Conservation (phyloP, 2,329 filamentous ascomycete species). For the Pyrenochaeta sp. region DNA sequence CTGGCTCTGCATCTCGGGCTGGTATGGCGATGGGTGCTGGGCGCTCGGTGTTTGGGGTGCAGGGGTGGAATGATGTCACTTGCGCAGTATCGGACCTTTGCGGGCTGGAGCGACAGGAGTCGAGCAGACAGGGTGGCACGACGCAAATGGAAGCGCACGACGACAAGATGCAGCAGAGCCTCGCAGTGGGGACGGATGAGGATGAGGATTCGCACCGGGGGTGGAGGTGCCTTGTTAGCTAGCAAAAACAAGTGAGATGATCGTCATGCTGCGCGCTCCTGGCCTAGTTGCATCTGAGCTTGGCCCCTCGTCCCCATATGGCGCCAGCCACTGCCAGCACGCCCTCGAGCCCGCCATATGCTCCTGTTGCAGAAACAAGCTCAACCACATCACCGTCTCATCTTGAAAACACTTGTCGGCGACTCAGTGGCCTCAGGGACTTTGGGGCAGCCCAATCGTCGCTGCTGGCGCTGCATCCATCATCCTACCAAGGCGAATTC, state of each 20-base stretch:
- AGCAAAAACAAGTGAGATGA: conserved; percentile 18
- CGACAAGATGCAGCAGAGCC: not conserved
- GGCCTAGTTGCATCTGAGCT: not conserved
- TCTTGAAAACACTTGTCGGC: not conserved
- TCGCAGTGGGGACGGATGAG: not conserved
- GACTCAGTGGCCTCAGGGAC: not conserved
- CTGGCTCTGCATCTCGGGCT: conserved; percentile 32
- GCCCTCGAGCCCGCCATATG: not conserved
- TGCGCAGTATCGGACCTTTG: conserved; percentile 11
- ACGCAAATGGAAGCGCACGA: not conserved
- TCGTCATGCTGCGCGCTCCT: conserved; percentile 9
- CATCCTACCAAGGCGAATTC: too few relatives aligned
- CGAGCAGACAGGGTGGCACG: conserved; percentile 5
- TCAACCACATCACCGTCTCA: conserved; percentile 19
- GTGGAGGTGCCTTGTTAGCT: conserved; percentile 5
- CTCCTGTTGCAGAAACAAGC: conserved; percentile 9
- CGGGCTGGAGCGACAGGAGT: not conserved
- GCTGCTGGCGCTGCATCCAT: too few relatives aligned
- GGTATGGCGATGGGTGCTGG: conserved; percentile 14
- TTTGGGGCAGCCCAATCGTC: too few relatives aligned
- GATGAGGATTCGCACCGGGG: conserved; percentile 7
- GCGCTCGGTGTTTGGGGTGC: conserved; percentile 9
- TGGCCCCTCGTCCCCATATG: not conserved
- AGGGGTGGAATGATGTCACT: conserved; percentile 31
- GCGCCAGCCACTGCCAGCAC: not conserved